Base-by-base conservation (phyloP, 179 eudicot genomes). In the Actinidia chinensis region DNA sequence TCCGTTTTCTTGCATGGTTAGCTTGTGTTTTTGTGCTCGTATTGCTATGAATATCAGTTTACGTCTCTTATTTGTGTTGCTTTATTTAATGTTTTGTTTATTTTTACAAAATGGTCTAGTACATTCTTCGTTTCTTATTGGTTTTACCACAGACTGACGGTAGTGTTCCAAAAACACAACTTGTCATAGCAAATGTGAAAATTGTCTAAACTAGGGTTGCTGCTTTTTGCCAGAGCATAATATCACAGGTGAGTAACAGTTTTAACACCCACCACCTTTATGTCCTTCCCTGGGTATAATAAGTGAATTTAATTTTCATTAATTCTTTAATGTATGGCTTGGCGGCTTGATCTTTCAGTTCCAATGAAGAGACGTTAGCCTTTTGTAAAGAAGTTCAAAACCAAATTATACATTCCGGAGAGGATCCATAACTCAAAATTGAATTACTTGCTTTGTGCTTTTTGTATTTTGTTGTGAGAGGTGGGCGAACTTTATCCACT, bases 371-470 rank as follows among this genome's bases (percentile, higher is more conserved):
- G 87, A 60, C 96, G 98, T 0, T 96, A 98, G 14, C 99, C 99
- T 50, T 96, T 94, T 83, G 97, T 96, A 64, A 96, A 94, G 92
- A 96, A 94, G 87, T 89, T 79, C 85, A 95, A 95, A 84, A 95
- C 99, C n/a, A n/a, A 78, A 90, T 95, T 60, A 92, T 96, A 70
- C 99, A 96, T 85, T 98, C 99, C 77, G 98, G 99, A 83, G 99
- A 96, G 99, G 99, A 90, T 25, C 8, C 54, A 23, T 79, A 56
- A 40, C 40, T 40, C 64, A 8, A 36, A 20, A 11, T 6, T 22
- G 22, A 0, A 42, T 15, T 66, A 15, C 50, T 64, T 74, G 28
- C 22, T 50, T 20, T 17, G n/a, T 23, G 1, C 12, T 22, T 17
- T 64, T 15, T 43, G 7, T 13, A 17, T 23, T 67, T 9, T 73